Base-by-base conservation (phyloP, 768 basidiomycete species). In the Phylloporus arenicola region DNA sequence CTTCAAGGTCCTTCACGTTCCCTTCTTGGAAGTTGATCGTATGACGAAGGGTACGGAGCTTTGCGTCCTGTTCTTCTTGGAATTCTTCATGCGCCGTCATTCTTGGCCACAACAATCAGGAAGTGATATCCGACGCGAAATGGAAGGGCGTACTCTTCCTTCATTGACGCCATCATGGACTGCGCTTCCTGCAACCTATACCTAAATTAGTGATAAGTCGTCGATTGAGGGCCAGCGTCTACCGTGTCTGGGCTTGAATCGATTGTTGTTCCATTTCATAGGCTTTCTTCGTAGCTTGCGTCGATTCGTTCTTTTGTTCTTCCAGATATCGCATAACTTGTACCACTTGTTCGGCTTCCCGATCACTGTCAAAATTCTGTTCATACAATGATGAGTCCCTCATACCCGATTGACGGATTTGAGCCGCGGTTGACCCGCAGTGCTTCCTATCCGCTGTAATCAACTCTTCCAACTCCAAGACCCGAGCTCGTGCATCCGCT, bases 401-500 rank as follows among this genome's bases (percentile, higher is more conserved):
- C 63, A 47, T 45, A 67, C 66, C 53, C 3, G 68, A 55, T 42
- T 68, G 63, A 30, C 49, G 54, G 35, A 67, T 56, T 25, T 61
- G 57, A 27, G 59, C 47, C 3, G 58, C 42, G 27, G 56, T 56
- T 24, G 54, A 54, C 37, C 65, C 54, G 19, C 56, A 51, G 41
- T 47, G 54, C 33, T 62, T 56, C 51, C 35, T 63, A 27, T 69
- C 65, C 24, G 48, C 51, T 29, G 37, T 51, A 45, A 45, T 43
- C 37, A 43, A 47, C 5, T 45, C 57, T 54, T 77, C 75, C 7
- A 77, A 59, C 25, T 76, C 74, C 5, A 57, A 42, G 13, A 72
- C 57, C 10, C 71, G 72, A 35, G 60, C 56, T 48, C 67, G 73
- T 1, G 74, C 68, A 52, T 76, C 75, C n/a, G 69, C 62, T 3